These are phyloP conservation scores for Cladophialophora immunda DNA, from an alignment of 2,329 filamentous ascomycete genomes.

Conservation along the genomic window DNA sequence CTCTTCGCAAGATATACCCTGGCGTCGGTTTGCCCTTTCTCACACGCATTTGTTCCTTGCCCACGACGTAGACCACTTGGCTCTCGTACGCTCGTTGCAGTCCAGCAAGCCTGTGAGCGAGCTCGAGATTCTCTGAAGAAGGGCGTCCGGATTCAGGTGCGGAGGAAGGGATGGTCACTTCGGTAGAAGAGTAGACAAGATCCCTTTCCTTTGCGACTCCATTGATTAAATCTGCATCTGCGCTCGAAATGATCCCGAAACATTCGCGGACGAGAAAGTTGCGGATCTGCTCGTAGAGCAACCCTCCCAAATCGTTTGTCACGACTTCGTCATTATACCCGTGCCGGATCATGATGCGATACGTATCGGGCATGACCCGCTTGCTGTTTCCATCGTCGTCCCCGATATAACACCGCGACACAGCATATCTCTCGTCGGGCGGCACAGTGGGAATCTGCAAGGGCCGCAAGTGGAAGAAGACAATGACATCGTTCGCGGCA, in stretches of 20 bases:
- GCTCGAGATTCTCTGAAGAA: background rate
- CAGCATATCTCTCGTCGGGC: constrained; percentile 59
- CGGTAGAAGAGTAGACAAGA: background rate
- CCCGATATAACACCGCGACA: constrained; percentile 41
- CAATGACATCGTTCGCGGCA: constrained; percentile 70
- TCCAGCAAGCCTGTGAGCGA: constrained; percentile 36
- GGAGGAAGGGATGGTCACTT: constrained; percentile 14
- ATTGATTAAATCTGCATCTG: background rate
- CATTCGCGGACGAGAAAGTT: constrained; percentile 55
- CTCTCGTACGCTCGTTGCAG: constrained; percentile 56
- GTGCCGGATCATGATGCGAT: constrained; percentile 73
- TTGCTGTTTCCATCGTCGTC: constrained; percentile 18
- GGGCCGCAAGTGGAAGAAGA: constrained; percentile 77
- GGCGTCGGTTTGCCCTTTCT: constrained; percentile 36
- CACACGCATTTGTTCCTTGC: constrained; percentile 52
- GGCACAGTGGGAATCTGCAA: constrained; percentile 67
- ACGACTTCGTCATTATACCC: constrained; percentile 78
- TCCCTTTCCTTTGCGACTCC: background rate
- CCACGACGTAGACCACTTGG: constrained; percentile 60
- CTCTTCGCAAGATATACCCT: constrained; percentile 41
- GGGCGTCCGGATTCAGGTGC: background rate
- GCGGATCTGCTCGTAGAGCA: constrained; percentile 68
- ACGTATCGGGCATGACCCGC: constrained; percentile 67
- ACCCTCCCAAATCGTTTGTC: constrained; percentile 67
- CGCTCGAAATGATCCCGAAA: background rate